Conservation (phyloP, 2,329 filamentous ascomycete species). For the Xylaria sp. region DNA sequence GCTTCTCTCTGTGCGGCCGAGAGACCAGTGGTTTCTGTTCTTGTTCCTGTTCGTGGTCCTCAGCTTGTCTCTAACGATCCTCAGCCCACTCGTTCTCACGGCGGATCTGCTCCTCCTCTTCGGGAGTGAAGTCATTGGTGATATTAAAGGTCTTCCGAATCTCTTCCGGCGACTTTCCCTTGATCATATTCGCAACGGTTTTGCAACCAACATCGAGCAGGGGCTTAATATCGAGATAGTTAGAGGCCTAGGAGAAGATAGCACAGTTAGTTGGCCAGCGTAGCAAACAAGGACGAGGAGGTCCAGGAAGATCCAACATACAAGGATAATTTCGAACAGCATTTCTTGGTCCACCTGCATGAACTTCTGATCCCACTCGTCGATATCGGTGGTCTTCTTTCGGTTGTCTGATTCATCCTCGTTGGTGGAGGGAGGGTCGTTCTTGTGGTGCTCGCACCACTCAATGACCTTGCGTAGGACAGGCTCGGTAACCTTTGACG, state of each 20-base stretch:
- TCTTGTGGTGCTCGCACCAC: constrained; percentile 96
- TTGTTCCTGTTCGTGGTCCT: neutral
- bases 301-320: constrained; percentile 57
- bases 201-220: constrained; percentile 98
- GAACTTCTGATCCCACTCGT: constrained; percentile 99
- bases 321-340: constrained; percentile 98
- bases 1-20: neutral
- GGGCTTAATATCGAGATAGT: constrained; percentile 99
- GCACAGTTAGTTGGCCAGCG: neutral
- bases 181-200: constrained; percentile 99
- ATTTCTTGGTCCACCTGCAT: constrained; percentile 99
- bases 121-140: constrained; percentile 97
- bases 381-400: constrained; percentile 98
- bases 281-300: too few species aligned
- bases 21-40: neutral
- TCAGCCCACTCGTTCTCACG: constrained; percentile 93
- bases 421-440: constrained; percentile 81
- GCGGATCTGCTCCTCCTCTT: constrained; percentile 98
- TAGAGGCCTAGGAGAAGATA: constrained; percentile 75
- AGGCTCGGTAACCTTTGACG: constrained; percentile 80
- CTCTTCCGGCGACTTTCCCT: constrained; percentile 99
- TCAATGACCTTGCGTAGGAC: constrained; percentile 97
- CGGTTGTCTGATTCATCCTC: constrained; percentile 94
- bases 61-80: constrained; percentile 68
- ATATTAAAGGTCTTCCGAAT: constrained; percentile 99